These are phyloP conservation scores for Cerrena zonata DNA, from an alignment of 1,284 basidiomycete genomes.

Conservation along the genomic window DNA sequence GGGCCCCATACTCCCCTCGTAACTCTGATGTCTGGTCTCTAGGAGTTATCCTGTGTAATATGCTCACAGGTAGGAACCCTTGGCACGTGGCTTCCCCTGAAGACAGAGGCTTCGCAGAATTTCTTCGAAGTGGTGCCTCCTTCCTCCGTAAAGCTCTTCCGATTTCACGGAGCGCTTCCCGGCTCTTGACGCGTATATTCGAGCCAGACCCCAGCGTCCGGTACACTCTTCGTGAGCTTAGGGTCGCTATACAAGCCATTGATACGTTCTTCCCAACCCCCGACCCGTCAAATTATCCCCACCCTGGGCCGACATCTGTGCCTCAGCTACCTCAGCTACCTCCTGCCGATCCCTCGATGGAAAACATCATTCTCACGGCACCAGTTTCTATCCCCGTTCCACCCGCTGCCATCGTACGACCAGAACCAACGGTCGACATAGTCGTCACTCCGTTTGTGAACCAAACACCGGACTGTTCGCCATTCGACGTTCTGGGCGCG, in stretches of 20 bases:
- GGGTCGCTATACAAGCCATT: conserved; percentile 18
- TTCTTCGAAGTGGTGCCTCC: conserved; percentile 37
- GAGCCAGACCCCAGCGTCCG: conserved; percentile 20
- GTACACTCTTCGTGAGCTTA: conserved; percentile 23
- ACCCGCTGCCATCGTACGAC: too few species aligned
- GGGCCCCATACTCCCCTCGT: conserved; percentile 44
- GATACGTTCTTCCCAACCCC: conserved; percentile 23
- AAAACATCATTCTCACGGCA: neutral
- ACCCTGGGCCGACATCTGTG: conserved; percentile 3
- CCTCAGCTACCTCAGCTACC: conserved; percentile 5
- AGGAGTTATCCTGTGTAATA: conserved; percentile 63
- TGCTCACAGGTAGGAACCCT: conserved; percentile 61
- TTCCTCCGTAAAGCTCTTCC: conserved; percentile 46
- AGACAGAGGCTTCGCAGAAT: conserved; percentile 56
- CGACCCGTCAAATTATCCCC: neutral
- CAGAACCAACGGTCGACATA: neutral
- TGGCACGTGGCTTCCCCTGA: conserved; percentile 52
- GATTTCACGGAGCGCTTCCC: conserved; percentile 36
- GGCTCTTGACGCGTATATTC: conserved; percentile 30
- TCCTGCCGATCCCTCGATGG: neutral
- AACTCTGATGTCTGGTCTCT: conserved; percentile 68
- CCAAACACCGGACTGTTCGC: neutral
- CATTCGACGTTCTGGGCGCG: neutral
- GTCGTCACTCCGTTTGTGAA: neutral
- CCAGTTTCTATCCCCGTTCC: neutral